Percentiles rank a stretch among this genome's conserved stretches.
These are phyloP conservation scores for Mycena galopus DNA, from an alignment of 768 basidiomycete genomes.

Conservation along the genomic window DNA sequence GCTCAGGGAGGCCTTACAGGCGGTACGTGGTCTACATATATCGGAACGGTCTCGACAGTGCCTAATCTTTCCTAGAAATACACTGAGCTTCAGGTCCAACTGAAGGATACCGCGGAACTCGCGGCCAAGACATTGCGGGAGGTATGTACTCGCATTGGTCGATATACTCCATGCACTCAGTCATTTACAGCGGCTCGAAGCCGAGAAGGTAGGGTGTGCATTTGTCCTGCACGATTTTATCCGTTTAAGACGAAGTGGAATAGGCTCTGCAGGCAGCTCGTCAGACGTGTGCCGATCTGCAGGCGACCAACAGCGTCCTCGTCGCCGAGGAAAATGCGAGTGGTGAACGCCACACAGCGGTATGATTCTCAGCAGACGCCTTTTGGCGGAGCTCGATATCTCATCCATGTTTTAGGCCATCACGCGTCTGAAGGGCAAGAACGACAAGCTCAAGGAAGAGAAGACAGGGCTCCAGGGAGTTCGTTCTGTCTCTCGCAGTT, in stretches of 20 bases:
- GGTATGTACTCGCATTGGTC: neutral
- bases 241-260: neutral
- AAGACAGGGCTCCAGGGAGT: neutral
- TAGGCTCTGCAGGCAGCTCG: neutral
- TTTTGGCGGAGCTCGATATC: neutral
- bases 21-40: neutral
- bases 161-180: neutral
- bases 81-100: neutral
- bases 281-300: neutral
- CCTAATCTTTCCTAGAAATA: conserved; percentile 21
- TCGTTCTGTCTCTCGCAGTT: neutral
- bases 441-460: neutral
- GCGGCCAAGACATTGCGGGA: conserved; percentile 16
- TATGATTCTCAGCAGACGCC: neutral
- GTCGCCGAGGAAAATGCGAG: neutral
- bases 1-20: neutral
- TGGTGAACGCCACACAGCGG: neutral
- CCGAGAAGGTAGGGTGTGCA: conserved; percentile 5
- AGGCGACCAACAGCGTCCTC: neutral
- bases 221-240: neutral
- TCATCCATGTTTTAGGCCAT: neutral
- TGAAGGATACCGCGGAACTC: neutral
- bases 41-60: too few relatives aligned
- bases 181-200: conserved; percentile 4
- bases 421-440: conserved; percentile 1